phyloP scores from a whole-genome alignment of 2,329 filamentous ascomycete genomes.

The Colletotrichum sp. region DNA sequence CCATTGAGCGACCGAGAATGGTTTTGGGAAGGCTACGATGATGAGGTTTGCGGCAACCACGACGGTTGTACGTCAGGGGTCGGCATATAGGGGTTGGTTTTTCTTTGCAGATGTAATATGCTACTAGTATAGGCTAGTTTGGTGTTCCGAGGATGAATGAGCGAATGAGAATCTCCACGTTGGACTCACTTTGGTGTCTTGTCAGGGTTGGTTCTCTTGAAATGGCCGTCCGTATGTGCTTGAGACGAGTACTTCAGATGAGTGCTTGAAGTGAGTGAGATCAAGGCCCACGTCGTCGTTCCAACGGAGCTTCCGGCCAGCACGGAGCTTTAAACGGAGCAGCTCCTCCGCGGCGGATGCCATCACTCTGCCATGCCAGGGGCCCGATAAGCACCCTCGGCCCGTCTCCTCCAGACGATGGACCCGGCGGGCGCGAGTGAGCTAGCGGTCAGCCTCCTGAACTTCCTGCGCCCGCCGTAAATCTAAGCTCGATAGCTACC shows the following conservation, averaged over 20 bases:
- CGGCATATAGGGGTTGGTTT: background rate
- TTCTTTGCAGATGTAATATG: conserved; percentile 9
- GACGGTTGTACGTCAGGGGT: background rate
- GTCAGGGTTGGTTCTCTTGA: background rate
- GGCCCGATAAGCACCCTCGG: background rate
- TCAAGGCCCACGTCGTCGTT: background rate
- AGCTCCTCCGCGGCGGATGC: background rate
- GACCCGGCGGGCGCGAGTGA: background rate
- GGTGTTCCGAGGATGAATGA: background rate
- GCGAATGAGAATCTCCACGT: conserved; percentile 17
- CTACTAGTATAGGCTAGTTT: background rate
- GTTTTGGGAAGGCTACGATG: conserved; percentile 2
- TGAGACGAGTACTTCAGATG: background rate
- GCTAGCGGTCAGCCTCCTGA: background rate
- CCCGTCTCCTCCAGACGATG: background rate
- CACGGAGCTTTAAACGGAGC: background rate
- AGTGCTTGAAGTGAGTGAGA: background rate
- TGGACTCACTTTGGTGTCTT: background rate
- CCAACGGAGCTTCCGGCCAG: background rate
- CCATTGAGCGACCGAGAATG: background rate
- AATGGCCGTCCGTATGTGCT: background rate
- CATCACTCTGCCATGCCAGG: background rate
- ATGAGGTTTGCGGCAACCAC: background rate
- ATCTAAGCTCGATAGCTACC: background rate
- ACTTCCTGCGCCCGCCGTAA: background rate